phyloP scores from a whole-genome alignment of 306 rosid species.

The Glycine latifolia region DNA sequence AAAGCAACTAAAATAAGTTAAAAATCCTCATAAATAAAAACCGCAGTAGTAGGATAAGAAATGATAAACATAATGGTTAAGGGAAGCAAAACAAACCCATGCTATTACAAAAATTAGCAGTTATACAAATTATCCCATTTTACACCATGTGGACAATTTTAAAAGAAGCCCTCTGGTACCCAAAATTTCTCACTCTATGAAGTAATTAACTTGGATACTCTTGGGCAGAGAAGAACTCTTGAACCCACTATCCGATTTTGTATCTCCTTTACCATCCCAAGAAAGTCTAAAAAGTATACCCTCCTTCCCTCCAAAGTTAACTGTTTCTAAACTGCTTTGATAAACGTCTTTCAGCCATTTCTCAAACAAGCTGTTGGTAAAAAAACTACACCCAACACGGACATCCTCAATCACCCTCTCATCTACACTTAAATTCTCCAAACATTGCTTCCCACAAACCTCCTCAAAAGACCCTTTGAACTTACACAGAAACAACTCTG shows the following conservation, averaged over 20 bases:
- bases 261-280: constrained; percentile 67
- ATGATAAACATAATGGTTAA: not conserved
- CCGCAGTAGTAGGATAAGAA: not conserved
- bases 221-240: constrained; percentile 76
- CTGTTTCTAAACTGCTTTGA: constrained; percentile 60
- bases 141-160: constrained; percentile 45
- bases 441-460: constrained; percentile 50
- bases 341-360: constrained; percentile 78
- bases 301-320: constrained; percentile 67
- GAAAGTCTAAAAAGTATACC: constrained; percentile 68
- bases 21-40: not conserved
- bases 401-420: constrained; percentile 67
- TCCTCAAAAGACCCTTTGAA: constrained; percentile 62
- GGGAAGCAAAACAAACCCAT: constrained; percentile 44
- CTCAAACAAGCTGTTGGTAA: constrained; percentile 70
- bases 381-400: constrained; percentile 60
- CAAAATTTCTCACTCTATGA: constrained; percentile 54
- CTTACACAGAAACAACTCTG: constrained; percentile 58
- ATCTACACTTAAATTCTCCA: constrained; percentile 66
- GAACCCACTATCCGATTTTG: constrained; percentile 66
- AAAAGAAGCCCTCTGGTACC: constrained; percentile 35
- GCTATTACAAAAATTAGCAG: constrained; percentile 59
- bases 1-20: not conserved
- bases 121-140: constrained; percentile 57
- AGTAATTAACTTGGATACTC: constrained; percentile 62